Base-by-base conservation (phyloP, 2,329 filamentous ascomycete species). In the Fusarium globosum region DNA sequence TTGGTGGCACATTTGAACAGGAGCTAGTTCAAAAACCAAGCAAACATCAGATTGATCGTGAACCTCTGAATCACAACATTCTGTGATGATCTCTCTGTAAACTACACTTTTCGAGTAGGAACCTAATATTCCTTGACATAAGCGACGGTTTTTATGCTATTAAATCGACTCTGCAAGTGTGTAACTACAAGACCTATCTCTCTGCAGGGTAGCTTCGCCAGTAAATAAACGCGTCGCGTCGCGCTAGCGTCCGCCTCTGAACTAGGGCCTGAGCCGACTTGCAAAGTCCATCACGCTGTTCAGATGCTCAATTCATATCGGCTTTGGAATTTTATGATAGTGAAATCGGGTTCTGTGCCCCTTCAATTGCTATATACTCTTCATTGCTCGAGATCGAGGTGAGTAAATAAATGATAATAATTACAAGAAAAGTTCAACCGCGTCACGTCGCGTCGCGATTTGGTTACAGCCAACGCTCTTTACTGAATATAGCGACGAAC, bases 401-500 rank as follows among this genome's bases (percentile, higher is more conserved):
- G 42, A 39, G 42, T 51, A 20, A 9, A 52, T 36, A 26, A 28
- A 28, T 51, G 9, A 21, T n/a, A 51, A 20, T 51, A 51, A 39
- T 30, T 52, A 59, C 42, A 59, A 38, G 56, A 52, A 57, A 21
- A 8, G 14, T 28, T 48, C 7, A 18, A 58, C 12, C 30, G 42
- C 55, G n/a, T 33, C 28, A 14, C 21, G 21, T 57, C 26, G n/a
- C 21, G n/a, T 45, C 18, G 10, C 30, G 21, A 23, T 15, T 46
- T 35, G 5, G 15, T 15, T 33, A 7, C 16, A 30, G 28, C 33
- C 41, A 61, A 61, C 15, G 20, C 26, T 20, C 36, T 28, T 18
- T 18, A 55, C 51, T 41, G 46, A 7, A 68, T 36, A 20, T 68
- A 33, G 8, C 65, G 63, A 13, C 65, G 65, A 21, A 68, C 55